Percentiles rank a stretch among this genome's conserved stretches.
Conservation (phyloP, 1,139 yeast species). For the Kodamaea plutei region DNA sequence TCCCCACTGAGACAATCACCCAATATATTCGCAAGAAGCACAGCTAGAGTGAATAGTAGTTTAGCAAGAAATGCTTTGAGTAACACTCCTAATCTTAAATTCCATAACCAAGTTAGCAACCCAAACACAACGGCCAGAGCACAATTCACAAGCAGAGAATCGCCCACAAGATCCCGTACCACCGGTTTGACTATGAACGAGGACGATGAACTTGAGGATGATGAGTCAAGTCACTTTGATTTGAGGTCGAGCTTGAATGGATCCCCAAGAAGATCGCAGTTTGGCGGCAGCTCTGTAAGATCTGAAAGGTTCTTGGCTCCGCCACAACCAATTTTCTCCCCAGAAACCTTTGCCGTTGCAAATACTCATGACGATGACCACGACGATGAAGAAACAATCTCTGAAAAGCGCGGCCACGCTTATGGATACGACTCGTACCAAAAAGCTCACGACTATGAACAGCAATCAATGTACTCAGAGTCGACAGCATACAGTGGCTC, state of each 20-base stretch:
- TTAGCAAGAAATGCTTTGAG: slow-evolving; percentile 14
- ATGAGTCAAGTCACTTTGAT: slow-evolving; percentile 13
- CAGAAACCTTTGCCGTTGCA: slow-evolving; percentile 60
- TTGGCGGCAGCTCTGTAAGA: slow-evolving; percentile 29
- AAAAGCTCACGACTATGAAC: slow-evolving; percentile 34
- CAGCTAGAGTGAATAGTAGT: slow-evolving; percentile 49
- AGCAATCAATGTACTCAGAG: slow-evolving; percentile 35
- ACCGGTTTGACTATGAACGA: slow-evolving; percentile 46
- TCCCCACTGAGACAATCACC: slow-evolving; percentile 38
- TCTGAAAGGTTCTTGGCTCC: slow-evolving; percentile 55
- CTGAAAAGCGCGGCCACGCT: slow-evolving; percentile 17
- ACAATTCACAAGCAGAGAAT: slow-evolving; percentile 57
- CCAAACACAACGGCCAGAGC: slow-evolving; percentile 42
- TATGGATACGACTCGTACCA: slow-evolving; percentile 38
- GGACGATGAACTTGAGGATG: slow-evolving; percentile 30
- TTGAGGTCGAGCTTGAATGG: slow-evolving; percentile 16
- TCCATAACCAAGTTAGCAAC: slow-evolving; percentile 8
- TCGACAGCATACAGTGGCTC: slow-evolving; percentile 37
- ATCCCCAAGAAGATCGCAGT: slow-evolving; percentile 32
- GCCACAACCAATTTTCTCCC: slow-evolving; percentile 63
- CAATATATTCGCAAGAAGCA: slow-evolving; percentile 43
- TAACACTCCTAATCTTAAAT: slow-evolving; percentile 25
- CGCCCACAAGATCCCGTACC: slow-evolving; percentile 56
- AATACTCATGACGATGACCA: slow-evolving; percentile 19
- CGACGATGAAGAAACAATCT: slow-evolving; percentile 24